Base-by-base conservation (phyloP, 225 moss, liverwort and hornwort genomes). In the Polytrichum commune region DNA sequence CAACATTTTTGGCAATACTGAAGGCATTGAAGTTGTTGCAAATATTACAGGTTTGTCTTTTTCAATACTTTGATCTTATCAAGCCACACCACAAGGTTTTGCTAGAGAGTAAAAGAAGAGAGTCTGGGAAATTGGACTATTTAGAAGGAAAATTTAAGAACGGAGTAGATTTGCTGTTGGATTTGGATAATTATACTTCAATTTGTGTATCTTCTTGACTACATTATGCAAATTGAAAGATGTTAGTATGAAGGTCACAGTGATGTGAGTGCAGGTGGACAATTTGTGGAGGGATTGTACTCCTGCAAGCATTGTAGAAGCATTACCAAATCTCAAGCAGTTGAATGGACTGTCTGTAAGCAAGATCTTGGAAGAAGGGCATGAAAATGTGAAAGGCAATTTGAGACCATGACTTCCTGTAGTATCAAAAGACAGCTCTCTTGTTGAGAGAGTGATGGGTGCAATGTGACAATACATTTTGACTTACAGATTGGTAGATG, bases 31-130 rank as follows among this genome's bases (percentile, higher is more conserved):
- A 74, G 68, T 84, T 87, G 19, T 76, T 97, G 68, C 83, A 70
- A 58, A 85, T 85, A 53, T 82, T 97, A 70, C 86, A 97, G 92
- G 97, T 97, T 67, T 78, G 53, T 67, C 33, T 75, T 65, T 26
- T 67, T 67, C 9, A 38, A 6, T 35, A 26, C 27, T 25, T n/a
- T 63, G 20, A 63, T 16, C 27, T 63, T 63, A 26, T 26, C 10
- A 26, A 63, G 28, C n/a, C 63, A 28, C 28, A 63, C 13, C 63
- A 29, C 7, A 29, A 18, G 63, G 63, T 7, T 63, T 63, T 22
- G 63, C 60, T n/a, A 60, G 60, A 60, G 60, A 60, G n/a, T 60
- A 60, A 60, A 19, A 60, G 18, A 22, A 60, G 60, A 20, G 22
- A 60, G n/a, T 60, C 5, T 7, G 60, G 60, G 25, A 60, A 60